These are phyloP conservation scores for Fagopyrum homotropicum DNA, from an alignment of 148 eudicot species.

Conservation along the genomic window DNA sequence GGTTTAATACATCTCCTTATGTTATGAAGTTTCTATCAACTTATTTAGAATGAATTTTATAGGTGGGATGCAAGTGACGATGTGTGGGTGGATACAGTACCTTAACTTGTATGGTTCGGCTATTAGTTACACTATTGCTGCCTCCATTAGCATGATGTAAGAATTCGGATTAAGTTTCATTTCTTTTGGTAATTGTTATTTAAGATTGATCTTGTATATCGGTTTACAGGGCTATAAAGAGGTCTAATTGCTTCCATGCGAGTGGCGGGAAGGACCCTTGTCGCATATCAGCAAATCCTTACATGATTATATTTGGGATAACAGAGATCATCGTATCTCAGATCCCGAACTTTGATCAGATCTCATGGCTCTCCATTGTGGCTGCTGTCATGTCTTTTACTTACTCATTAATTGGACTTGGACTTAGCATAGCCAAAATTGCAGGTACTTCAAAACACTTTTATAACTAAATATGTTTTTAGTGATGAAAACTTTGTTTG, in stretches of 20 bases:
- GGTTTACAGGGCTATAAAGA: slow-evolving; percentile 47
- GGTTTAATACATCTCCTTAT: background rate
- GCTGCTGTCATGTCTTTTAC: slow-evolving; percentile 77
- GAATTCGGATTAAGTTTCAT: slow-evolving; percentile 13
- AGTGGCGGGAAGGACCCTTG: slow-evolving; percentile 31
- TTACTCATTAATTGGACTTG: slow-evolving; percentile 61
- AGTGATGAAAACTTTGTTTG: background rate
- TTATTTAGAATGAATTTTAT: background rate
- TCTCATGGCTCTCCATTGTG: slow-evolving; percentile 68
- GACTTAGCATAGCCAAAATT: slow-evolving; percentile 61
- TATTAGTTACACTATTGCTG: slow-evolving; percentile 62
- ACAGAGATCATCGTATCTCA: slow-evolving; percentile 55
- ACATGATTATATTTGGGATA: slow-evolving; percentile 62
- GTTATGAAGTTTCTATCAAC: background rate
- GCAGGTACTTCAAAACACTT: slow-evolving; percentile 24
- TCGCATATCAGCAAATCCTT: slow-evolving; percentile 44
- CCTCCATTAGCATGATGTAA: slow-evolving; percentile 62
- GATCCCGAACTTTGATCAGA: slow-evolving; percentile 65
- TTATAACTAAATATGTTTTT: background rate
- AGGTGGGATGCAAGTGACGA: slow-evolving; percentile 49
- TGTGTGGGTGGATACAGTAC: slow-evolving; percentile 55
- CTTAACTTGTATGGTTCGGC: slow-evolving; percentile 51
- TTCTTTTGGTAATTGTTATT: background rate
- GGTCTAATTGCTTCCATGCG: slow-evolving; percentile 56
- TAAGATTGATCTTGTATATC: background rate